Evolutionary conservation across 495 filamentous ascomycete genomes (phyloP), one percentile per base, ranked within the genome.

Genomic region (Physcia stellaris): DNA sequence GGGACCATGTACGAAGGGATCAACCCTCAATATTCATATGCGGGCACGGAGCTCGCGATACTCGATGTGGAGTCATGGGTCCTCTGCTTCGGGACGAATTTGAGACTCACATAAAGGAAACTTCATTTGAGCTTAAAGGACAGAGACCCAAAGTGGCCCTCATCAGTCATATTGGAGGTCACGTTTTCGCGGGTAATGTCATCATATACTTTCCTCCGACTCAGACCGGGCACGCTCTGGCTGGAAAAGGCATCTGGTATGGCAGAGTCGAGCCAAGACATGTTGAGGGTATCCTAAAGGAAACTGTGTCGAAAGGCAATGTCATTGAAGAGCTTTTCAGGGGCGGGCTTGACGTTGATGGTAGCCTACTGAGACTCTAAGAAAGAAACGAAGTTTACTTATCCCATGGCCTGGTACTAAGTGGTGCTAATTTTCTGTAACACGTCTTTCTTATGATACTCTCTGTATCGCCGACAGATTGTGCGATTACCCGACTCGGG

Each of bases 141-240:
- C 43, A 45, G 18, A 47, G 35, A 12, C 44, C 43, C 10, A 44
- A 33, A 46, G 46, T 2, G 42, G 84, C 74, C 1, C 54, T 80
- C 32, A 85, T 88, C 41, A 88, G 81, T 53, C 88, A 96, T 61
- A 73, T 96, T 38, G 84, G 86, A 1, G 88, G 88, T 1, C 88
- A 95, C 48, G 90, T 90, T 45, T 94, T 79, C 51, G 88, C 88
- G 0, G 88, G 88, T 3, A 96, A 96, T 61, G 77, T 94, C 11
- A 86, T 95, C 34, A 59, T 95, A 1, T 96, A 94, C 55, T 60
- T 94, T 3, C 88, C 88, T 3, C 78, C 77, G 3, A 41, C 43
- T 46, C 39, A 61, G 63, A 55, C 55, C 36, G 35, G 33, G 53
- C 10, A 29, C 36, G 11, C 21, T 18, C 26, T 28, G 9, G 80